Evolutionary conservation across 441 rosid genomes (phyloP).

Genomic region (Melastoma candidum): DNA sequence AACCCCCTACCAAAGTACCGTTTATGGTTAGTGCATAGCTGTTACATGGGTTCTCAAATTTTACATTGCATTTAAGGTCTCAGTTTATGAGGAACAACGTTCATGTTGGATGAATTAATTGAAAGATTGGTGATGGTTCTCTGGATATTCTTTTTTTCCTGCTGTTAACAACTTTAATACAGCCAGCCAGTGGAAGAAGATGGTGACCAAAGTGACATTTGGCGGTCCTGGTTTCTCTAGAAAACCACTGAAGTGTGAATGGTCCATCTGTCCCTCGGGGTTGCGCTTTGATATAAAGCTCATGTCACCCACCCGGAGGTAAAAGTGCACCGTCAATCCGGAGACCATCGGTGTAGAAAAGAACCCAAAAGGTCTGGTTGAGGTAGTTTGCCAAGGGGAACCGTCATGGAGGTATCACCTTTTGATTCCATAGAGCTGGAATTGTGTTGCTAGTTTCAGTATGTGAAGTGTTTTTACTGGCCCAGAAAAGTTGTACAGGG

Average conservation of each 20-base stretch:
- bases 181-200: constrained; percentile 92
- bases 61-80: too few relatives aligned
- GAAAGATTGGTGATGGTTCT: too few relatives aligned
- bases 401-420: constrained; percentile 70
- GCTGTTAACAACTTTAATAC: constrained; percentile 6
- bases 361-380: constrained; percentile 88
- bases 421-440: too few relatives aligned
- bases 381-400: constrained; percentile 79
- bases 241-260: constrained; percentile 96
- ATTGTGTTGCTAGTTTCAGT: too few relatives aligned
- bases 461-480: constrained; percentile 30
- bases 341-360: constrained; percentile 89
- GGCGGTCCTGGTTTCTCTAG: constrained; percentile 86
- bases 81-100: too few relatives aligned
- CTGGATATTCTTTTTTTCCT: not conserved
- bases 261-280: constrained; percentile 86
- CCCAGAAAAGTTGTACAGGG: constrained; percentile 93
- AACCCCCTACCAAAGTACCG: too few relatives aligned
- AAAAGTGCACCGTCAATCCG: constrained; percentile 70
- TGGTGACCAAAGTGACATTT: constrained; percentile 85
- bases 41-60: too few relatives aligned
- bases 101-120: too few relatives aligned
- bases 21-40: too few relatives aligned
- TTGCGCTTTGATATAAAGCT: constrained; percentile 67
- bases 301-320: constrained; percentile 94